Conservation (phyloP, 2,329 filamentous ascomycete genomes). For the Rachicladosporium sp. region DNA sequence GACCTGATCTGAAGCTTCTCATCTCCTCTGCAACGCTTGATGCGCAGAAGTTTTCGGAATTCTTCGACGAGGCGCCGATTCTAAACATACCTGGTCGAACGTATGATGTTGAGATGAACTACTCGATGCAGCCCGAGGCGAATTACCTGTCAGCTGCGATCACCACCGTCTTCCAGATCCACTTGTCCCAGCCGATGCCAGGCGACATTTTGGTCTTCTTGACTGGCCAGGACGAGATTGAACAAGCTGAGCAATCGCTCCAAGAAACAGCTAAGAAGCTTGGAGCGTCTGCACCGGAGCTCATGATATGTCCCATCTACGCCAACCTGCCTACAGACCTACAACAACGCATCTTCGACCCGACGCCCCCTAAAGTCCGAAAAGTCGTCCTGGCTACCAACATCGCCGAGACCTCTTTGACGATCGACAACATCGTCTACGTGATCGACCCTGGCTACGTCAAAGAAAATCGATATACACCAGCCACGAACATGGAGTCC, state of each 20-base stretch:
- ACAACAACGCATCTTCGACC: conserved; percentile 89
- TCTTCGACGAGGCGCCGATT: conserved; percentile 85
- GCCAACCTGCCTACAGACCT: conserved; percentile 83
- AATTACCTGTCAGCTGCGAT: conserved; percentile 88
- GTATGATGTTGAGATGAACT: conserved; percentile 85
- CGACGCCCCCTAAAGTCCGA: conserved; percentile 68
- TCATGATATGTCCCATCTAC: conserved; percentile 89
- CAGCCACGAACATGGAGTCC: conserved; percentile 82
- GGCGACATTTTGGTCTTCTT: conserved; percentile 93
- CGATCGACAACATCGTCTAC: conserved; percentile 90
- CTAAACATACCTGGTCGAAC: conserved; percentile 87
- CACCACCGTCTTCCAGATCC: conserved; percentile 90
- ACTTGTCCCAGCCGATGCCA: conserved; percentile 61
- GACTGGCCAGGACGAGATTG: conserved; percentile 93
- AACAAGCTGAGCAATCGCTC: conserved; percentile 71
- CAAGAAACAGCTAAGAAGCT: conserved; percentile 78
- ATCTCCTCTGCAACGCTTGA: conserved; percentile 95
- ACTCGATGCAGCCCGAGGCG: conserved; percentile 79
- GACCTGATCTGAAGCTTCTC: conserved; percentile 77
- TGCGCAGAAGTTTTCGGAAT: conserved; percentile 79
- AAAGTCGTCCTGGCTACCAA: conserved; percentile 95
- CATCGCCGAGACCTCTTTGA: conserved; percentile 91
- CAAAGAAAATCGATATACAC: conserved; percentile 90
- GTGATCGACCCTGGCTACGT: conserved; percentile 93
- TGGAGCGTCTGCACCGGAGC: conserved; percentile 69